Evolutionary conservation across 108 stramenopile species (phyloP).

Genomic region (Nannochloropsis oceanica): DNA sequence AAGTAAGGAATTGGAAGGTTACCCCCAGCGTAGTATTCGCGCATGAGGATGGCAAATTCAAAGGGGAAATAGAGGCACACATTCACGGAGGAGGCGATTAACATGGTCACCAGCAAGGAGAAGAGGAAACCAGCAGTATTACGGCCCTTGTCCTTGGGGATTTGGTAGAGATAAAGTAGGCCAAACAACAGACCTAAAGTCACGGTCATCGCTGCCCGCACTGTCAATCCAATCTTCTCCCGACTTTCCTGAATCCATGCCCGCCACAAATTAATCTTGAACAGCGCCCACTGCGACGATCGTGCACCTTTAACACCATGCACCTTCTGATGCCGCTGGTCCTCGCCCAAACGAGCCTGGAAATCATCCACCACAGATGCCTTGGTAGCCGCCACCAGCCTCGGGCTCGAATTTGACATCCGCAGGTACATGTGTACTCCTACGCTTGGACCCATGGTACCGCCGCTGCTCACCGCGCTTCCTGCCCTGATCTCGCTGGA

Average conservation of each 20-base stretch:
- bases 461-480: background rate
- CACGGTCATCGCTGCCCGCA: background rate
- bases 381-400: background rate
- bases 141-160: background rate
- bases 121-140: background rate
- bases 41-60: background rate
- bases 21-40: background rate
- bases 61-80: background rate
- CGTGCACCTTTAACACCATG: background rate
- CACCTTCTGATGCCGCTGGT: background rate
- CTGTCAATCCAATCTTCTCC: background rate
- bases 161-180: background rate
- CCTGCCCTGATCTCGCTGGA: no score
- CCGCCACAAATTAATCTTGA: background rate
- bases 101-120: background rate
- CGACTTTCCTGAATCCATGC: background rate
- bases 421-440: background rate
- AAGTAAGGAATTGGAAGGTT: background rate
- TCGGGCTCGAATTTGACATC: background rate
- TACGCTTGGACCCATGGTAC: background rate
- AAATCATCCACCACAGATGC: background rate
- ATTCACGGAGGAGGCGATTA: background rate
- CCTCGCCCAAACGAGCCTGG: background rate
- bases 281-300: background rate
- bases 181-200: background rate